Conservation (phyloP, 2,329 filamentous ascomycete genomes). For the Corinectria fuckeliana region DNA sequence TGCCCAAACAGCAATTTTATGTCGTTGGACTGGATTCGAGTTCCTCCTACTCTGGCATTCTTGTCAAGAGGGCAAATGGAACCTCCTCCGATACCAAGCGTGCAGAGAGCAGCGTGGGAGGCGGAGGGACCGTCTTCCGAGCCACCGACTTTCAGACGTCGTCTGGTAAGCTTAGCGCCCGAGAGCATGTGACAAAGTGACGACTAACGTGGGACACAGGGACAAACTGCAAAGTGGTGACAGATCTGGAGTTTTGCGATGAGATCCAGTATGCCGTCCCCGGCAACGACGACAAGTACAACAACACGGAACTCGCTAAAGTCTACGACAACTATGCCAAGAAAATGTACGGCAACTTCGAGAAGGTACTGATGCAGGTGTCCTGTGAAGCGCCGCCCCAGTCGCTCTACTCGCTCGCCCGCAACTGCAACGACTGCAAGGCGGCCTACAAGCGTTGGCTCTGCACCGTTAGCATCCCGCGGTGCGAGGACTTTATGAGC, state of each 20-base stretch:
- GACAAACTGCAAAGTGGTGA: slow-evolving; percentile 84
- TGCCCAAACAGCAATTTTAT: slow-evolving; percentile 89
- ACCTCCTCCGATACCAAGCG: slow-evolving; percentile 53
- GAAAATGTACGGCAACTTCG: slow-evolving; percentile 76
- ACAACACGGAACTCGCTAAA: slow-evolving; percentile 66
- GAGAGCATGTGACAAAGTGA: background rate
- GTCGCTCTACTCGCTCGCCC: slow-evolving; percentile 81
- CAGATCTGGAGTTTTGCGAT: slow-evolving; percentile 86
- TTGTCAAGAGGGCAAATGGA: slow-evolving; percentile 65
- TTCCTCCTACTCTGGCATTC: slow-evolving; percentile 73
- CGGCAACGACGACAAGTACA: slow-evolving; percentile 70
- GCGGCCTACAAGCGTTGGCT: slow-evolving; percentile 92
- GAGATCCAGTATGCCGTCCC: slow-evolving; percentile 92
- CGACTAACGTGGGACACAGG: slow-evolving; percentile 51
- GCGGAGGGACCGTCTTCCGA: slow-evolving; percentile 79
- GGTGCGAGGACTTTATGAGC: slow-evolving; percentile 83
- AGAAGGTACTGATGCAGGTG: slow-evolving; percentile 81
- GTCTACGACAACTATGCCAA: slow-evolving; percentile 82
- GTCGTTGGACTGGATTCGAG: slow-evolving; percentile 76
- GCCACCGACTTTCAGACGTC: slow-evolving; percentile 80
- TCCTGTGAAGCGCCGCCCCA: slow-evolving; percentile 79
- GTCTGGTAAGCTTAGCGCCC: slow-evolving; percentile 61
- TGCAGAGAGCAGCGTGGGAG: slow-evolving; percentile 57
- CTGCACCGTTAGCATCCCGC: slow-evolving; percentile 89
- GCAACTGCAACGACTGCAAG: slow-evolving; percentile 77